phyloP scores from a whole-genome alignment of 805 yeast genomes.

The Ogataea parapolymorpha region DNA sequence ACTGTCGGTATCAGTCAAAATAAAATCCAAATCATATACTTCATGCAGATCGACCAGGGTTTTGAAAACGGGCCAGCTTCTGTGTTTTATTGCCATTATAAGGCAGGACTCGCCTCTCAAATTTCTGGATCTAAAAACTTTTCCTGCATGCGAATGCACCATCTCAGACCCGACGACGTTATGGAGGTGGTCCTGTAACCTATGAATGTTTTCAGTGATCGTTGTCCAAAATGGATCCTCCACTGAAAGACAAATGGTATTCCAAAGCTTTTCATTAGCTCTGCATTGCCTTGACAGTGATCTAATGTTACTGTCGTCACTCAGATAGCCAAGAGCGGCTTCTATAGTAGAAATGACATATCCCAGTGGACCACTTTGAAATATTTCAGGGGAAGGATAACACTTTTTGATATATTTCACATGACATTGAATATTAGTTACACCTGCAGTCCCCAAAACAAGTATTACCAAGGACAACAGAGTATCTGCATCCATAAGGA shows the following conservation, averaged over 20 bases:
- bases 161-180: too few species aligned
- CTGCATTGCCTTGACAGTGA: constrained; percentile 41
- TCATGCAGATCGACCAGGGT: constrained; percentile 43
- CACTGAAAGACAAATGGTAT: constrained; percentile 33
- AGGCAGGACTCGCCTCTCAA: constrained; percentile 69
- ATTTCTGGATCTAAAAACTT: constrained; percentile 37
- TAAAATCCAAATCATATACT: constrained; percentile 61
- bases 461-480: constrained; percentile 68
- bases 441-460: constrained; percentile 62
- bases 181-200: too few species aligned
- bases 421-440: constrained; percentile 58
- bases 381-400: constrained; percentile 39
- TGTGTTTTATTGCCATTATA: constrained; percentile 54
- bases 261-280: constrained; percentile 54
- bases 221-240: too few species aligned
- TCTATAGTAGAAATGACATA: constrained; percentile 83
- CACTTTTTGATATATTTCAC: constrained; percentile 64
- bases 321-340: constrained; percentile 70
- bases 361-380: constrained; percentile 59
- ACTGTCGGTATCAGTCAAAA: constrained; percentile 59
- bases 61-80: constrained; percentile 43
- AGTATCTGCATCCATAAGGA: constrained; percentile 74
- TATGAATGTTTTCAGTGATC: too few species aligned
- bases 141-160: too few species aligned
- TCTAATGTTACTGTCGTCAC: constrained; percentile 29